These are phyloP conservation scores for Daldinia caldariorum DNA, from an alignment of 495 filamentous ascomycete species.

Conservation along the genomic window DNA sequence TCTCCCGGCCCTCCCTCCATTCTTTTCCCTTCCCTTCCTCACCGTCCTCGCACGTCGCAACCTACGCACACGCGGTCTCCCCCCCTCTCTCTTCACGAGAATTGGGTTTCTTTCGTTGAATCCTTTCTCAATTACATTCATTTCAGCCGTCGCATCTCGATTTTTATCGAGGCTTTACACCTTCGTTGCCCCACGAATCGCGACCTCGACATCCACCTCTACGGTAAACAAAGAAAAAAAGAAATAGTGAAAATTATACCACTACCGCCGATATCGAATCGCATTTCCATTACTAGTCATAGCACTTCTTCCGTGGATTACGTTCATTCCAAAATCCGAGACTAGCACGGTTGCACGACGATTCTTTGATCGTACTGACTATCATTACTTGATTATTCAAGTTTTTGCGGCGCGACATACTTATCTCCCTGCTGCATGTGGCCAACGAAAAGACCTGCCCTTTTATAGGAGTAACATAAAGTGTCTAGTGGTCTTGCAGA, in stretches of 20 bases:
- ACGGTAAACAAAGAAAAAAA: constrained; percentile 35
- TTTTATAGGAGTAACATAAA: constrained; percentile 13
- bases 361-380: constrained; percentile 5
- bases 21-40: constrained; percentile 41
- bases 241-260: constrained; percentile 24
- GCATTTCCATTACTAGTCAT: constrained; percentile 16
- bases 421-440: constrained; percentile 10
- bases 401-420: background rate
- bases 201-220: constrained; percentile 33
- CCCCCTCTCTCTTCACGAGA: constrained; percentile 35
- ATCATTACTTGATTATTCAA: constrained; percentile 6
- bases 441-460: constrained; percentile 7
- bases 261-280: constrained; percentile 32
- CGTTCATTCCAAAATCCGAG: constrained; percentile 37
- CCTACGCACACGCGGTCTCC: constrained; percentile 43
- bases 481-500: background rate
- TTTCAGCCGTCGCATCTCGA: constrained; percentile 39
- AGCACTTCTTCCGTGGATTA: constrained; percentile 33
- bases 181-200: constrained; percentile 40
- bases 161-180: constrained; percentile 38
- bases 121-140: constrained; percentile 49
- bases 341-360: constrained; percentile 4
- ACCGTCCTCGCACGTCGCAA: constrained; percentile 48
- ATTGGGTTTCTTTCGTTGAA: constrained; percentile 44
- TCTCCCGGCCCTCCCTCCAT: constrained; percentile 33